A percentile compares a stretch with the other conserved stretches of the same genome.
Evolutionary conservation across 2,329 filamentous ascomycete species (phyloP).

Genomic region (Colletotrichum brevisporum): DNA sequence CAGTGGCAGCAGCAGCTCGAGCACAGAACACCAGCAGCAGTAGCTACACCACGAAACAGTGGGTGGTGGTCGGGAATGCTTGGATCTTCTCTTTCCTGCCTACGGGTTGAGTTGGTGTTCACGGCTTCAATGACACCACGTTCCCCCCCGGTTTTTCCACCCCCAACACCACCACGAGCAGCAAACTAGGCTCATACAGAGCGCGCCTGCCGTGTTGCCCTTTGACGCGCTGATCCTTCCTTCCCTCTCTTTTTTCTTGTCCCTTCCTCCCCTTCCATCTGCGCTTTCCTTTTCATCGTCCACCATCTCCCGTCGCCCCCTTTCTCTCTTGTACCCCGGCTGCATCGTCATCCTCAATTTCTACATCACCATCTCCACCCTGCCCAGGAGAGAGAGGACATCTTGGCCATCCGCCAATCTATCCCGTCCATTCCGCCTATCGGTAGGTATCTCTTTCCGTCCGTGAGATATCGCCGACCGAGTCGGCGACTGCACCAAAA

Average conservation of each 20-base stretch:
- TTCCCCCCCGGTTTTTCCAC: conserved; percentile 26
- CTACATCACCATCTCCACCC: neutral
- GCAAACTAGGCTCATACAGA: conserved; percentile 40
- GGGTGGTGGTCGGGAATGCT: conserved; percentile 22
- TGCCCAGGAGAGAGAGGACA: neutral
- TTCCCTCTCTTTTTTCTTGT: conserved; percentile 40
- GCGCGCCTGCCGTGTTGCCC: conserved; percentile 4
- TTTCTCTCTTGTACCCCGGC: too few relatives aligned
- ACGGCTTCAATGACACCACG: conserved; percentile 38
- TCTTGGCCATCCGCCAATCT: neutral
- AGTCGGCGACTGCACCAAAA: too few relatives aligned
- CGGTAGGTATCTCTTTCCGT: neutral
- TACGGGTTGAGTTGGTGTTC: conserved; percentile 31
- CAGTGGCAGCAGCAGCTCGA: neutral
- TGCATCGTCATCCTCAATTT: neutral
- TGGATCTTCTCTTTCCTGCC: conserved; percentile 25
- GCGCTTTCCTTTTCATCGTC: neutral
- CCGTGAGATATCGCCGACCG: too few relatives aligned
- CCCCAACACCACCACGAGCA: conserved; percentile 34
- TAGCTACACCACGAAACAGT: too few relatives aligned
- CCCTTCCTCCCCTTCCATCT: conserved; percentile 37
- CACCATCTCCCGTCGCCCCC: neutral
- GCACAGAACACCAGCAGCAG: too few relatives aligned
- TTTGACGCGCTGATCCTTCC: conserved; percentile 5
- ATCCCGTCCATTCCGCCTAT: neutral